phyloP scores from a whole-genome alignment of 1,284 basidiomycete species.

The Melanopsichium pennsylvanicum region DNA sequence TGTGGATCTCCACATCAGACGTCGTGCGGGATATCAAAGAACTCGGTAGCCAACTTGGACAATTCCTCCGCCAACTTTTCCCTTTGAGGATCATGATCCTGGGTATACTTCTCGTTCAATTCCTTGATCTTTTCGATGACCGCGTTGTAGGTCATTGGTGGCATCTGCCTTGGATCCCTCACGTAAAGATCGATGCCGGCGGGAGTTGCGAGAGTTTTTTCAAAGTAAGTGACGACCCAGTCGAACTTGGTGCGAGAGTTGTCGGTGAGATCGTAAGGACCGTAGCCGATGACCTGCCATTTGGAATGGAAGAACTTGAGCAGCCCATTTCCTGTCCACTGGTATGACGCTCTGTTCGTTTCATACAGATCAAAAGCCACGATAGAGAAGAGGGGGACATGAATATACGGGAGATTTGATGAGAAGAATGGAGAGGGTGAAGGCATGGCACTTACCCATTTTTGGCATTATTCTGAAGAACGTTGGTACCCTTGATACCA shows the following conservation, averaged over 20 bases:
- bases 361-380: not conserved
- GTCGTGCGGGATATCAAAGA: conserved; percentile 40
- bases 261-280: conserved; percentile 41
- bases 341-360: conserved; percentile 28
- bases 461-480: conserved; percentile 34
- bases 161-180: conserved; percentile 33
- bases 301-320: conserved; percentile 44
- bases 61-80: conserved; percentile 27
- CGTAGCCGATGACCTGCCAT: conserved; percentile 48
- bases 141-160: conserved; percentile 15
- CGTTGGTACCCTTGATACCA: conserved; percentile 46
- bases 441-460: conserved; percentile 31
- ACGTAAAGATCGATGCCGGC: conserved; percentile 45
- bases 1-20: not conserved
- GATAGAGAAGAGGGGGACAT: not conserved
- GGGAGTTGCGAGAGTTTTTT: conserved; percentile 41
- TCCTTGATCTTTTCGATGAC: conserved; percentile 27
- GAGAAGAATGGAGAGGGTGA: not conserved
- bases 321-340: conserved; percentile 45
- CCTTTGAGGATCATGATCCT: conserved; percentile 17
- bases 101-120: conserved; percentile 18
- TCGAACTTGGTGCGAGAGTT: conserved; percentile 27
- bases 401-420: too few species aligned
- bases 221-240: conserved; percentile 48
- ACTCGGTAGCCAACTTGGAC: conserved; percentile 25